Conservation (phyloP, 176 grass and related monocot species). For the Lolium rigidum region DNA sequence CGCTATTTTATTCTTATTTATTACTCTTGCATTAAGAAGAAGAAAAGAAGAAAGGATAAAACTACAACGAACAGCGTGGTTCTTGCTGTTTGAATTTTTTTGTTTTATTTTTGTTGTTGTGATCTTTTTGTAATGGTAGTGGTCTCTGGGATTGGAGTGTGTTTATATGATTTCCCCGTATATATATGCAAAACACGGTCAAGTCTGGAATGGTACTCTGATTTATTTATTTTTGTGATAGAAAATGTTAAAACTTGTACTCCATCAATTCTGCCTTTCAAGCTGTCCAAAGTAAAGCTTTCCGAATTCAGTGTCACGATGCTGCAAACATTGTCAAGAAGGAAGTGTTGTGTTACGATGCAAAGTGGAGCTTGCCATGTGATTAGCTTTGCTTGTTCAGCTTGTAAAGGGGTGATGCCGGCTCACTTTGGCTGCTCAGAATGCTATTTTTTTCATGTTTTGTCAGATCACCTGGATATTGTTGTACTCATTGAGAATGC, state of each 20-base stretch:
- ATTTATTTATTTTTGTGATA: background rate
- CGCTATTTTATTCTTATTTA: slow-evolving; percentile 36
- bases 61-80: background rate
- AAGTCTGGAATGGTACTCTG: slow-evolving; percentile 2
- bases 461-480: background rate
- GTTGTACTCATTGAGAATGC: too few species aligned
- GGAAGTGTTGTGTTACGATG: background rate
- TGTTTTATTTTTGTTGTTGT: slow-evolving; percentile 2
- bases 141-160: slow-evolving; percentile 38
- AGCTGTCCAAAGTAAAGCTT: slow-evolving; percentile 30
- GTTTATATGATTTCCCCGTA: slow-evolving; percentile 13
- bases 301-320: background rate
- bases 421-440: background rate
- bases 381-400: slow-evolving; percentile 39
- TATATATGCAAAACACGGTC: slow-evolving; percentile 30
- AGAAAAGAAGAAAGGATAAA: background rate
- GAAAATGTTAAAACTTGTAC: background rate
- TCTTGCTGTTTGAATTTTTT: slow-evolving; percentile 31
- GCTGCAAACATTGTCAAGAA: background rate
- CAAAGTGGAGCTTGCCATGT: slow-evolving; percentile 9
- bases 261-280: background rate
- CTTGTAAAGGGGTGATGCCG: slow-evolving; percentile 29
- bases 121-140: slow-evolving; percentile 61
- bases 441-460: background rate
- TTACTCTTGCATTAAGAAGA: background rate